Base-by-base conservation (phyloP, 495 filamentous ascomycete genomes). In the Chaetomium cochliodes region DNA sequence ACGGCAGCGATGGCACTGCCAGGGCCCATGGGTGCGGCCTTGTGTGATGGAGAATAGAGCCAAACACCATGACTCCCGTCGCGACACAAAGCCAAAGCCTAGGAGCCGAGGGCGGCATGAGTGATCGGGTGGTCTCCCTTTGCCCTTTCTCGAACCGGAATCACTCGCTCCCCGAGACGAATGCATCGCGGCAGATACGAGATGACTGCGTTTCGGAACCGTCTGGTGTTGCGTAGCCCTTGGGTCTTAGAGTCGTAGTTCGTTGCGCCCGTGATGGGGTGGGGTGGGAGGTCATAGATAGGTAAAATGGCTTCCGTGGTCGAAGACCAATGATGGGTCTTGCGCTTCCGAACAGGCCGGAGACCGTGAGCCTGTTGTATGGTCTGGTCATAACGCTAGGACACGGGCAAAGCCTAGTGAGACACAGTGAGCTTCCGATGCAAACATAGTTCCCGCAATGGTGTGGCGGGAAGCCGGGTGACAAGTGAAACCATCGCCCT, bases 1-100 rank as follows among this genome's bases (percentile, higher is more conserved):
- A 33, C 30, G 57, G 16, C 50, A 37, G 58, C 44, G 28, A 59
- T 18, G 25, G 47, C 57, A 59, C 25, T 26, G 30, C 4, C 25
- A 20, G 42, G 25, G 42, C 20, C 25, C 5, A 37, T 37, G 33
- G 1, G 1, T 8, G 5, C 9, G 5, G 33, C 33, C 33, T 30
- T 1, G 33, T 37, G 6, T 37, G 11, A 37, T 7, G 11, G n/a
- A n/a, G n/a, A 37, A 37, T 3, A 2, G 2, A 30, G 5, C 33
- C 8, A 37, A 58, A 58, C 55, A 28, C n/a, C 18, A 56, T 33
- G 33, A 15, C 33, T 9, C 11, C 9, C 33, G 20, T 23, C 53
- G 13, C 12, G 13, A 16, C 1, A 20, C n/a, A 5, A 33, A 18
- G 33, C n/a, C 6, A 30, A 42, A 15, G n/a, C 33, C 39, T 8